Evolutionary conservation across 169 alveolate genomes (phyloP).

Genomic region (Cyclospora cayetanensis): DNA sequence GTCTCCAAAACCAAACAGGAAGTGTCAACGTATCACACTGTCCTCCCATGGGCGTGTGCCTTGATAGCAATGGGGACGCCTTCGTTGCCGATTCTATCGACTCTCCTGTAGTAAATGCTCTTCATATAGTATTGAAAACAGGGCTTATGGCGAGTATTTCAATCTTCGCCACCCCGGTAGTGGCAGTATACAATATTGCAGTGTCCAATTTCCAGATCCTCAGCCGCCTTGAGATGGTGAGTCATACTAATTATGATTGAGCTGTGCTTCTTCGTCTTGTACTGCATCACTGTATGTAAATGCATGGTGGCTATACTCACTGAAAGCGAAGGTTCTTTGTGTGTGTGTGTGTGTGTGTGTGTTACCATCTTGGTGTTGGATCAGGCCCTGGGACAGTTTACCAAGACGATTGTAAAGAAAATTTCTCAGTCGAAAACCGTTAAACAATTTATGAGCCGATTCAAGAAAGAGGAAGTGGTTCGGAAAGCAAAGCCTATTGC

Average conservation of each 20-base stretch:
- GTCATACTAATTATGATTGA: too few relatives aligned
- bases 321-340: too few relatives aligned
- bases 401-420: neutral
- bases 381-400: constrained; percentile 33
- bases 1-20: neutral
- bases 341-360: too few relatives aligned
- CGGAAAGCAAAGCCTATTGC: neutral
- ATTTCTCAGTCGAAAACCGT: neutral
- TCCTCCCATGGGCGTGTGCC: constrained; percentile 70
- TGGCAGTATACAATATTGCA: constrained; percentile 64
- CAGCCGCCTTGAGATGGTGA: constrained; percentile 68
- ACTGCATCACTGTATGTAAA: too few relatives aligned
- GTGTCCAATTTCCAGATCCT: constrained; percentile 51
- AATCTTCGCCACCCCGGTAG: constrained; percentile 16
- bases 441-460: neutral
- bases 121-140: constrained; percentile 27
- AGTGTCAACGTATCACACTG: neutral
- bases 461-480: neutral
- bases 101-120: constrained; percentile 61
- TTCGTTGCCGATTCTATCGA: constrained; percentile 52
- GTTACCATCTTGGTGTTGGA: too few relatives aligned
- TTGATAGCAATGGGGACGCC: constrained; percentile 45
- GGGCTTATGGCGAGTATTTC: constrained; percentile 52
- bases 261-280: too few relatives aligned
- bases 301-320: too few relatives aligned